A percentile compares a stretch with the other conserved stretches of the same genome.
Conservation (phyloP, 73 alveolate genomes). For the Tetrahymena malaccensis region DNA sequence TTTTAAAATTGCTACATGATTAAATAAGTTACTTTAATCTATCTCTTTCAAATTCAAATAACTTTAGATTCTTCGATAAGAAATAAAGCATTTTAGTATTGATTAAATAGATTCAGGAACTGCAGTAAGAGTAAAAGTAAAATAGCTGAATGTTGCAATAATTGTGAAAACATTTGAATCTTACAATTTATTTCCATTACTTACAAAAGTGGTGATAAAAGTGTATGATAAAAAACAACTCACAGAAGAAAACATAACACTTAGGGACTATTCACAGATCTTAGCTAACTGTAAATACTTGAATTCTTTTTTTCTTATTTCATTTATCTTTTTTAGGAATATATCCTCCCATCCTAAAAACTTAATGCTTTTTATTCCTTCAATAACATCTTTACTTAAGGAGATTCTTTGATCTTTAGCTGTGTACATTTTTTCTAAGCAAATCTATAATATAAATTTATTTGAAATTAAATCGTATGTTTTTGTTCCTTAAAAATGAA, state of each 20-base stretch:
- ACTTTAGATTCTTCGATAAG: constrained; percentile 3
- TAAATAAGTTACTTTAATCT: not conserved
- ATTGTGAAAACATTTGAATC: constrained; percentile 29
- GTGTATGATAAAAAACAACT: constrained; percentile 3
- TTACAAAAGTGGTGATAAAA: constrained; percentile 5
- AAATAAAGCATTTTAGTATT: constrained; percentile 2
- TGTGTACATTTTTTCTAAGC: not conserved
- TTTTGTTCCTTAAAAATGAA: not conserved
- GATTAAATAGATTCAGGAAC: constrained; percentile 8
- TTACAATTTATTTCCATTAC: constrained; percentile 5
- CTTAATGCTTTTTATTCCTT: constrained; percentile 32
- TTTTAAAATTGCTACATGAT: not conserved
- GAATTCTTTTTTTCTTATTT: constrained; percentile 15
- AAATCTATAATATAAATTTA: not conserved
- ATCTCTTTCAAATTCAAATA: constrained; percentile 27
- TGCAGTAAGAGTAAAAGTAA: constrained; percentile 15
- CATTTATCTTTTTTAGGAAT: constrained; percentile 6
- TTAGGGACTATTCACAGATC: not conserved
- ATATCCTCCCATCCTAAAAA: constrained; percentile 23
- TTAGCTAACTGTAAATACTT: not conserved
- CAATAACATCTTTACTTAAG: constrained; percentile 32
- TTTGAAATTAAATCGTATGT: no score
- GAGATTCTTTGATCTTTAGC: constrained; percentile 24
- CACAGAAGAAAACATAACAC: not conserved
- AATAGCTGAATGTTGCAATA: constrained; percentile 26